Percentiles rank a stretch among this genome's conserved stretches.
Conservation (phyloP, 2,329 filamentous ascomycete genomes). For the Ophiognomonia clavigignenti-juglandacearum region DNA sequence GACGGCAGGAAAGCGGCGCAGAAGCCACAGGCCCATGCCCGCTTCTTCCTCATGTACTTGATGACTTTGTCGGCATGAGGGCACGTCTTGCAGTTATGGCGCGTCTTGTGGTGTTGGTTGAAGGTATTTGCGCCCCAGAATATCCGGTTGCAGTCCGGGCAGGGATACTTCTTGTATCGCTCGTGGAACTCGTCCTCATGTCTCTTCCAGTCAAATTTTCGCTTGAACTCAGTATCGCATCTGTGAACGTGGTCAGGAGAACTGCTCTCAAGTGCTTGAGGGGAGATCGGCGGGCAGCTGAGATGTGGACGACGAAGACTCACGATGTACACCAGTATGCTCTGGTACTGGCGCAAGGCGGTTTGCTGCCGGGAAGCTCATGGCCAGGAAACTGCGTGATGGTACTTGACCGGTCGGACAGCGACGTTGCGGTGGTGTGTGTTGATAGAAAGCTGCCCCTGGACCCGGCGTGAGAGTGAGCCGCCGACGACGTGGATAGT, state of each 20-base stretch:
- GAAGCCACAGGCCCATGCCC: constrained; percentile 66
- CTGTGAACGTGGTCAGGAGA: constrained; percentile 37
- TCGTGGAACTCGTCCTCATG: constrained; percentile 68
- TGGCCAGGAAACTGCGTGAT: constrained; percentile 26
- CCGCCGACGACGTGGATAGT: constrained; percentile 16
- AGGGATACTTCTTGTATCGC: constrained; percentile 63
- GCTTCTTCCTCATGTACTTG: constrained; percentile 53
- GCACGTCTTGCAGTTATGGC: constrained; percentile 59
- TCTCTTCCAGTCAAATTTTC: constrained; percentile 65
- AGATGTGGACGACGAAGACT: constrained; percentile 6
- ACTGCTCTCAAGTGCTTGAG: constrained; percentile 18
- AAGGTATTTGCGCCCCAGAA: constrained; percentile 66
- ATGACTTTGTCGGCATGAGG: constrained; percentile 62
- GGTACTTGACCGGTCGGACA: constrained; percentile 29
- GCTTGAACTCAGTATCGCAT: constrained; percentile 59
- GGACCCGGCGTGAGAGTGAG: constrained; percentile 43
- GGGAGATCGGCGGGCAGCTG: constrained; percentile 16
- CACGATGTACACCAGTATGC: constrained; percentile 54
- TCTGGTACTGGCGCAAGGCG: constrained; percentile 29
- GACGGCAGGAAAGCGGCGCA: constrained; percentile 59
- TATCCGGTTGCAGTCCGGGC: constrained; percentile 63
- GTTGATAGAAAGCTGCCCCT: constrained; percentile 41
- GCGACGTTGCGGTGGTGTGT: constrained; percentile 24
- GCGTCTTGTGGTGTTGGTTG: constrained; percentile 63
- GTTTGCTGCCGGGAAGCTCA: constrained; percentile 32